Base-by-base conservation (phyloP, 2,329 filamentous ascomycete genomes). In the Pseudonectria foliicola region DNA sequence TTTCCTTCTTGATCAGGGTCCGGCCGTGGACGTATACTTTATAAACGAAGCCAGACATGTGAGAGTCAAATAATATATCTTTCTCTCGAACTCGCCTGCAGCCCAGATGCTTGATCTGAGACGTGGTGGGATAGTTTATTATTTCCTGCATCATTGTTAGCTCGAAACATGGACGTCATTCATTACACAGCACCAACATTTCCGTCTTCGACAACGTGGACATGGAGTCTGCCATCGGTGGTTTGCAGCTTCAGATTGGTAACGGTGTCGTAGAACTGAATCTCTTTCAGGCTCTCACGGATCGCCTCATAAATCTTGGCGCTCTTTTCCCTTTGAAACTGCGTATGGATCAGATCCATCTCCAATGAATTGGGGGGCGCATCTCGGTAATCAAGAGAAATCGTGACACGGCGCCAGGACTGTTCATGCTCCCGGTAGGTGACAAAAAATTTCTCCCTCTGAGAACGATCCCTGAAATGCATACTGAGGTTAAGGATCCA, bases 401-500 rank as follows among this genome's bases (percentile, higher is more conserved):
- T 80, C 3, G 92, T 96, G 33, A 98, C 83, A 32, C 90, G 75
- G 36, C 87, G 78, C 85, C 89, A 95, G 42, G 77, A 68, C 43
- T 77, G 82, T 4, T 85, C 80, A 31, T 75, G 74, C 57, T 94
- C 83, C 31, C 88, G 85, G 57, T 85, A 98, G 0, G 92, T 96
- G 44, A 98, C 81, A 59, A 96, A 98, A 67, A 96, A 96, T 60
- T 98, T 98, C 60, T 98, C 92, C 28, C 90, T 77, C 50, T 85
- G 85, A 10, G 89, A 93, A 52, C 83, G 82, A 63, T 98, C 92
- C 39, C 89, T 79, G 60, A 95, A 98, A 60, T 95, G 88, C 92
- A 98, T 95, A 62, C 88, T 95, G 40, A 96, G 73, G 55, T 98
- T 98, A 48, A 98, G 69, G 40, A 98, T 96, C 92, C 92, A 98